Base-by-base conservation (phyloP, 495 filamentous ascomycete genomes). In the Thozetella sp. region DNA sequence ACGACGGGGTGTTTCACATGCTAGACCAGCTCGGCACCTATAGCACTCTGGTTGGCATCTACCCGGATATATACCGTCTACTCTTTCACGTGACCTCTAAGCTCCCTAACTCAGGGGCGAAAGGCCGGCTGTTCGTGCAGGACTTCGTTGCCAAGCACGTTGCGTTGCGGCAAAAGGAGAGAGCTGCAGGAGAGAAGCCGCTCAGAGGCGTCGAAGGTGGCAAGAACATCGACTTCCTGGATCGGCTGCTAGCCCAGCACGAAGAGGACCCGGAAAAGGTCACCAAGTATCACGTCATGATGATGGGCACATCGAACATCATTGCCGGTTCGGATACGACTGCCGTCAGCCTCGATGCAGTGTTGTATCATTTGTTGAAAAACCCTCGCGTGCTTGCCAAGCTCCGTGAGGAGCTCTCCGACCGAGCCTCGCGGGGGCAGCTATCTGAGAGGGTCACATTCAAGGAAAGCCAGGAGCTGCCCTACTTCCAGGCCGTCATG, bases 401-500 rank as follows among this genome's bases (percentile, higher is more conserved):
- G 6, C 30, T 37, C 15, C 30, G 30, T 15, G 30, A 37, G 15
- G 30, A 37, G 30, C 30, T 37, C 15, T 6, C 30, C 30, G 30
- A 37, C 30, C 15, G 30, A 6, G 30, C 30, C 30, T 6, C 30
- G 6, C 30, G 30, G 6, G 30, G 30, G 6, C 6, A 6, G 30
- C 30, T 37, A 6, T 37, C 30, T 6, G 30, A 37, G 15, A 20
- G 20, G 43, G 20, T 48, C 43, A 20, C 43, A 4, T 48, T 48
- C 43, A 48, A 48, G 20, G n/a, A 11, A 11, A 48, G 10, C 43
- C 9, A 20, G 3, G 43, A 75, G 54, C 71, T 85, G 2, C 64
- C 64, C 2, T 90, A 90, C 60, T 78, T 90, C 17, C 82, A 85
- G 54, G 84, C 88, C 2, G 80, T 83, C 24, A 79, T 90, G 61